A percentile compares a stretch with the other conserved stretches of the same genome.
Evolutionary conservation across 495 filamentous ascomycete species (phyloP).

Genomic region (Schizothecium vesticola): DNA sequence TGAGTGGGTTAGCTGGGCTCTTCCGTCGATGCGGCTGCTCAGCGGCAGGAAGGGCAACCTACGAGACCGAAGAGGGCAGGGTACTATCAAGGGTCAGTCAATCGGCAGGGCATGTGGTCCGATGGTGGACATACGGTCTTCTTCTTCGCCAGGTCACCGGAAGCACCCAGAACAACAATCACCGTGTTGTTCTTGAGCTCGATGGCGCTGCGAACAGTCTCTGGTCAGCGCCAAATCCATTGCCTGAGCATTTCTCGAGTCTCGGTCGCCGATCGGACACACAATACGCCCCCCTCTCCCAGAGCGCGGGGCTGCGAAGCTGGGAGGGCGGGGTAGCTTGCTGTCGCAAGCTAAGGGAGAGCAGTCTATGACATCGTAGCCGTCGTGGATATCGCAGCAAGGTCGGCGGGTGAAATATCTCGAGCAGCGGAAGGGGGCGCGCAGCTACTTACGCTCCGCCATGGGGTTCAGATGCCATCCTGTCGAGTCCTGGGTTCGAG

Average conservation of each 20-base stretch:
- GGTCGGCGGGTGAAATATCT: slow-evolving; percentile 8
- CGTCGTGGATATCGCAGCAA: neutral
- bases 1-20: slow-evolving; percentile 20
- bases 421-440: slow-evolving; percentile 29
- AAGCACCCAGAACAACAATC: slow-evolving; percentile 95
- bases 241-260: neutral
- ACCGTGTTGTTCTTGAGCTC: slow-evolving; percentile 98
- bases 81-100: slow-evolving; percentile 58
- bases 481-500: slow-evolving; percentile 20
- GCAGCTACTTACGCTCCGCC: slow-evolving; percentile 37
- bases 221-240: neutral
- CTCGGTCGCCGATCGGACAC: neutral
- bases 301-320: neutral
- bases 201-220: slow-evolving; percentile 38
- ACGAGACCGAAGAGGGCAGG: slow-evolving; percentile 98
- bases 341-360: neutral
- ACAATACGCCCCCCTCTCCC: neutral
- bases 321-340: neutral
- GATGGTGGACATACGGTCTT: slow-evolving; percentile 71
- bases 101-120: slow-evolving; percentile 13
- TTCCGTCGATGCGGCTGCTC: neutral
- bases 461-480: slow-evolving; percentile 38
- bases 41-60: slow-evolving; percentile 40
- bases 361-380: neutral
- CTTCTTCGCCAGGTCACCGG: slow-evolving; percentile 98